These are phyloP conservation scores for Edaphochlamys debaryana DNA, from an alignment of 139 green algal species.

Conservation along the genomic window DNA sequence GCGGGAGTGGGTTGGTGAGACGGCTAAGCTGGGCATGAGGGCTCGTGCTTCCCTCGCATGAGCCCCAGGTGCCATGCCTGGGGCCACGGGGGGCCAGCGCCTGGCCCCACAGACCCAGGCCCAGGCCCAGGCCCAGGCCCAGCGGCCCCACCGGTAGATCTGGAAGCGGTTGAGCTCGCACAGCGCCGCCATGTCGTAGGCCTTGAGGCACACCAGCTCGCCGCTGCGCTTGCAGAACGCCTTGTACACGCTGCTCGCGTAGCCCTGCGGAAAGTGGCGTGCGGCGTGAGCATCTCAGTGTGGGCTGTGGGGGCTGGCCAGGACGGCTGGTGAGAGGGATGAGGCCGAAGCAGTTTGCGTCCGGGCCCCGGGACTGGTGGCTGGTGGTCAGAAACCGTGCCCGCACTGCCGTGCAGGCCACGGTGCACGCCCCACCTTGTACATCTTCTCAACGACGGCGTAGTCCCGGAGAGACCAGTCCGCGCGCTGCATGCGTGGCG, in stretches of 20 bases:
- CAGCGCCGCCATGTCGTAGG: constrained; percentile 62
- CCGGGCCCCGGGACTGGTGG: too few species aligned
- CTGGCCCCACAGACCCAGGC: too few species aligned
- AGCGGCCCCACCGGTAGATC: constrained; percentile 51
- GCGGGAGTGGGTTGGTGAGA: background rate
- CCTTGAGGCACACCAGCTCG: constrained; percentile 56
- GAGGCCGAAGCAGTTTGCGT: too few species aligned
- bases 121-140: too few species aligned
- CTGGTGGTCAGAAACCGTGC: too few species aligned
- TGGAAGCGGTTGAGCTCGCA: constrained; percentile 64
- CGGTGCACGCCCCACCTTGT: too few species aligned
- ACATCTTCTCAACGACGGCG: constrained; percentile 61
- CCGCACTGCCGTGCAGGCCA: too few species aligned
- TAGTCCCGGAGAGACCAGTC: constrained; percentile 55
- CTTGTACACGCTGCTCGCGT: constrained; percentile 62
- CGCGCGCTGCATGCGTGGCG: constrained; percentile 44
- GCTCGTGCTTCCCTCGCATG: too few species aligned
- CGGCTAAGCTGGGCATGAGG: too few species aligned
- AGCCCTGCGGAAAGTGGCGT: constrained; percentile 24
- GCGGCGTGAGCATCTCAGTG: background rate
- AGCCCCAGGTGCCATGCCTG: too few species aligned
- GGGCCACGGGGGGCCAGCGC: too few species aligned
- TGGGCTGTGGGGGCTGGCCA: too few species aligned
- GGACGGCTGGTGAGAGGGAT: background rate
- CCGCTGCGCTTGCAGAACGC: constrained; percentile 51